These are phyloP conservation scores for Bodo saltans DNA, from an alignment of 78 protist species.

Conservation along the genomic window DNA sequence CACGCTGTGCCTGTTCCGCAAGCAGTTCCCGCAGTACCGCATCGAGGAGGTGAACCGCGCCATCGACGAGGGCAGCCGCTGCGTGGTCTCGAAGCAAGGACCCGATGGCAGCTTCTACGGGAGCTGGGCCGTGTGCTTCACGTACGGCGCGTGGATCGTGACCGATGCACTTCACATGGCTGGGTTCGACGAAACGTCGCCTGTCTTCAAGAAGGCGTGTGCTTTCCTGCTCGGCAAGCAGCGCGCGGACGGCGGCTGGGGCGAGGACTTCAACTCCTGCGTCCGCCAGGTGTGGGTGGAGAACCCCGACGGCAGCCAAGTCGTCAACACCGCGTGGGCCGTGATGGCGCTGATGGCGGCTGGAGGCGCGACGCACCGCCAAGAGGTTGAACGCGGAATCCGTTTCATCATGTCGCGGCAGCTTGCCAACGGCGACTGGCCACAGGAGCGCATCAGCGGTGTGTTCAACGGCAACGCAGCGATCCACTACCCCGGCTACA, in stretches of 20 bases:
- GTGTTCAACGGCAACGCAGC: constrained; percentile 88
- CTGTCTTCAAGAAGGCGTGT: constrained; percentile 44
- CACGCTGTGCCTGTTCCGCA: constrained; percentile 56
- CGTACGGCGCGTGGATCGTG: constrained; percentile 89
- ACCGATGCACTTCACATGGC: constrained; percentile 61
- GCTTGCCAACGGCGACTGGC: constrained; percentile 75
- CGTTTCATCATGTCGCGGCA: constrained; percentile 37
- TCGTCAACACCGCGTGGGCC: constrained; percentile 88
- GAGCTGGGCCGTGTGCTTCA: constrained; percentile 79
- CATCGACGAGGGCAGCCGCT: constrained; percentile 33
- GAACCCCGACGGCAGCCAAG: constrained; percentile 46
- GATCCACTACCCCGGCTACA: constrained; percentile 79
- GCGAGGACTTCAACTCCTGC: constrained; percentile 66
- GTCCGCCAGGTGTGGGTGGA: constrained; percentile 58
- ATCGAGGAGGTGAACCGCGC: constrained; percentile 36
- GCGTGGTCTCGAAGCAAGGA: constrained; percentile 55
- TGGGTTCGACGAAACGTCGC: constrained; percentile 9
- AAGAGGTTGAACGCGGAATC: constrained; percentile 32
- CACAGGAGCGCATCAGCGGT: constrained; percentile 82
- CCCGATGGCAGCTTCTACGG: constrained; percentile 80
- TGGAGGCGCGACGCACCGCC: constrained; percentile 32
- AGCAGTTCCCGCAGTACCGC: constrained; percentile 65
- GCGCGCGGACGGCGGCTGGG: constrained; percentile 84
- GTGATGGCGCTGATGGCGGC: constrained; percentile 73
- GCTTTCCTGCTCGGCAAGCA: constrained; percentile 69